These are phyloP conservation scores for Diversispora eburnea DNA, from an alignment of 192 early-diverging fungal species.

Conservation along the genomic window DNA sequence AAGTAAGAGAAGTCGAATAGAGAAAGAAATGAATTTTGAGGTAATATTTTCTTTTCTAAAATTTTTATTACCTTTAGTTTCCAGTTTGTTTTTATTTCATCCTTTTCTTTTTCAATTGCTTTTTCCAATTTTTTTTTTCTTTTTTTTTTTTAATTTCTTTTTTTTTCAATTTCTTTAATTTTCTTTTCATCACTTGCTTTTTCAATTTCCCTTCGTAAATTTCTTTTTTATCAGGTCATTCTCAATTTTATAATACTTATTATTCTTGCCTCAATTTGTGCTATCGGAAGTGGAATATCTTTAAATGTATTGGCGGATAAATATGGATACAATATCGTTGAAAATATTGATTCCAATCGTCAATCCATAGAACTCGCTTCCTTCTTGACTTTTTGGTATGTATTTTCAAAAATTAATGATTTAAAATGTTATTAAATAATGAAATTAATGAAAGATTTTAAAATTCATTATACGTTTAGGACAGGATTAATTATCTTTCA, in stretches of 20 bases:
- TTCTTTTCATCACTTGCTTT: no score
- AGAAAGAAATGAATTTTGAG: slow-evolving; percentile 80
- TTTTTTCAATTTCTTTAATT: no score
- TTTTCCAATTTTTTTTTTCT: background rate
- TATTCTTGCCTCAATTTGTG: slow-evolving; percentile 37
- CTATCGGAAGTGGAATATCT: slow-evolving; percentile 36
- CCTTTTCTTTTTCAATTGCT: background rate
- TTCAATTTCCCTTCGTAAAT: no score
- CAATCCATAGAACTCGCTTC: slow-evolving; percentile 9
- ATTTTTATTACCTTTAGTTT: background rate
- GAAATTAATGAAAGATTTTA: background rate
- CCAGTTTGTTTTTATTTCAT: background rate
- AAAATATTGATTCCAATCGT: slow-evolving; percentile 17
- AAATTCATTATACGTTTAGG: slow-evolving; percentile 41
- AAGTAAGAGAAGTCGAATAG: slow-evolving; percentile 83
- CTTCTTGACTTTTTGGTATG: slow-evolving; percentile 44
- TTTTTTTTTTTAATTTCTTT: background rate
- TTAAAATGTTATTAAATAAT: background rate
- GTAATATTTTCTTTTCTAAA: slow-evolving; percentile 33
- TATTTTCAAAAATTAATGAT: background rate
- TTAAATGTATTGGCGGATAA: slow-evolving; percentile 22
- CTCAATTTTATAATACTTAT: slow-evolving; percentile 42
- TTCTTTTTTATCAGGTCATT: slow-evolving; percentile 30
- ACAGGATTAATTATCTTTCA: slow-evolving; percentile 90
- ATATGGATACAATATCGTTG: slow-evolving; percentile 24